A percentile compares a stretch with the other conserved stretches of the same genome.
Conservation (phyloP, 805 yeast genomes). For the Groenewaldozyma salmanticensis region DNA sequence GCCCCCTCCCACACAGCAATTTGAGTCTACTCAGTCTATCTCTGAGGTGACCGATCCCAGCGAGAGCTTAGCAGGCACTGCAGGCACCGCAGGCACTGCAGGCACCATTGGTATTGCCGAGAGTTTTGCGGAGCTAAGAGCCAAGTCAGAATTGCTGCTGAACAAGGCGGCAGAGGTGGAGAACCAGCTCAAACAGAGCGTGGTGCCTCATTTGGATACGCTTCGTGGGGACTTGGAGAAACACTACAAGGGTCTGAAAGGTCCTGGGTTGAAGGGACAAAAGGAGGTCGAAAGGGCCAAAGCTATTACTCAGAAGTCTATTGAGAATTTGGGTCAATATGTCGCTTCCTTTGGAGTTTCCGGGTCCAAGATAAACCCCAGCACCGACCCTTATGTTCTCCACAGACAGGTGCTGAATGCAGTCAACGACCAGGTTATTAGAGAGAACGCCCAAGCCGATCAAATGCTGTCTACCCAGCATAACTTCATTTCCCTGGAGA, state of each 20-base stretch:
- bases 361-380: slow-evolving; percentile 28
- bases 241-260: slow-evolving; percentile 34
- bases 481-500: slow-evolving; percentile 33
- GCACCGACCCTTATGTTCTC: slow-evolving; percentile 38
- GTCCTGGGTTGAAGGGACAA: slow-evolving; percentile 27
- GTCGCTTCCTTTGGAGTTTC: slow-evolving; percentile 26
- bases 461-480: slow-evolving; percentile 35
- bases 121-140: slow-evolving; percentile 26
- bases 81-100: slow-evolving; percentile 8
- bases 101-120: slow-evolving; percentile 24
- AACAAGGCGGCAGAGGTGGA: slow-evolving; percentile 33
- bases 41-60: slow-evolving; percentile 10
- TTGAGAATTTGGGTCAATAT: slow-evolving; percentile 29
- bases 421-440: slow-evolving; percentile 34
- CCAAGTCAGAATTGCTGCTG: slow-evolving; percentile 26
- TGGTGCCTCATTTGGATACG: slow-evolving; percentile 37
- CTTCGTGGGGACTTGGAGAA: slow-evolving; percentile 32
- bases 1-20: slow-evolving; percentile 6
- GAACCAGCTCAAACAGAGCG: slow-evolving; percentile 27
- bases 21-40: slow-evolving; percentile 5
- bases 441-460: slow-evolving; percentile 39
- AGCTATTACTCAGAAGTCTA: slow-evolving; percentile 28
- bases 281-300: slow-evolving; percentile 32
- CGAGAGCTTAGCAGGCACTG: slow-evolving; percentile 3
- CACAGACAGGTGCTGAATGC: slow-evolving; percentile 30